Conservation (phyloP, 192 early-diverging fungal species). For the Piromyces sp. region DNA sequence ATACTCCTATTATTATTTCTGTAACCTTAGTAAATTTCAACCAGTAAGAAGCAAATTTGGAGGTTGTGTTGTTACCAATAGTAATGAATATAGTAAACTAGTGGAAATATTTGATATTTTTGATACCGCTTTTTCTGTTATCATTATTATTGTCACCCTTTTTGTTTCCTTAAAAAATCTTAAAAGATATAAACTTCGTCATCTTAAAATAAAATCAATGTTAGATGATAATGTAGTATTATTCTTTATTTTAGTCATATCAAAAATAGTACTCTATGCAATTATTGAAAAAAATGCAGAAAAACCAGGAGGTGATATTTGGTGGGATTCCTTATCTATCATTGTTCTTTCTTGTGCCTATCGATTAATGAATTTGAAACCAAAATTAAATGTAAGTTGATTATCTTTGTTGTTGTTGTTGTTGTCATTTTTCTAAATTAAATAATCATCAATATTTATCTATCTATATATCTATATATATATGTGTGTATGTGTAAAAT, state of each 20-base stretch:
- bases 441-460: too few species aligned
- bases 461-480: too few species aligned
- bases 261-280: neutral
- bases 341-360: neutral
- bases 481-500: too few species aligned
- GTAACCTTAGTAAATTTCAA: neutral
- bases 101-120: neutral
- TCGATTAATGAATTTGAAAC: neutral
- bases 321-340: neutral
- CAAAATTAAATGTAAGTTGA: neutral
- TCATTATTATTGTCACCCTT: neutral
- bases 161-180: neutral
- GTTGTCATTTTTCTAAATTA: too few species aligned
- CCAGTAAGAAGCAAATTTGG: neutral
- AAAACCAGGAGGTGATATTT: neutral
- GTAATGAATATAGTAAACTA: fast-evolving
- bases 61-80: neutral
- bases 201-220: neutral
- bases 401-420: neutral
- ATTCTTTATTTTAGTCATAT: neutral
- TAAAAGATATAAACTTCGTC: neutral
- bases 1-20: neutral
- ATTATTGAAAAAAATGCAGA: neutral
- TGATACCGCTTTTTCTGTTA: neutral
- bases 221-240: neutral